Conservation (phyloP, 768 basidiomycete genomes). For the Suillus ampliporus region DNA sequence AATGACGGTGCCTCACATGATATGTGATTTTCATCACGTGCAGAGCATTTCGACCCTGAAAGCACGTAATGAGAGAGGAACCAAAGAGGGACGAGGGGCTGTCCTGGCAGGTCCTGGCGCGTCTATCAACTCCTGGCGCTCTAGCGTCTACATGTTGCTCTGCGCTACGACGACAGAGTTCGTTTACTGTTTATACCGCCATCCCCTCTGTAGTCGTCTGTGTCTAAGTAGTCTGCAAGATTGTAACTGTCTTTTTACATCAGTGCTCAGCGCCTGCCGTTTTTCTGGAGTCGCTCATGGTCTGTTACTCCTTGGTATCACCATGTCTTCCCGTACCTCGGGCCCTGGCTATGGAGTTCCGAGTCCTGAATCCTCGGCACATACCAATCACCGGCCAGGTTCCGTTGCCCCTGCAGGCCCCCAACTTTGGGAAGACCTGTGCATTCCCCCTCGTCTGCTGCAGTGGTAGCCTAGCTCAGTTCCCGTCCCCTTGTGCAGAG, state of each 20-base stretch:
- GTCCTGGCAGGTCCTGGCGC: not conserved
- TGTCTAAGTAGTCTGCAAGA: not conserved
- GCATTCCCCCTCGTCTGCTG: not conserved
- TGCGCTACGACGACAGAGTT: not conserved
- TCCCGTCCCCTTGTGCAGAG: not conserved
- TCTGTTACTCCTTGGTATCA: not conserved
- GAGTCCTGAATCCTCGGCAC: not conserved
- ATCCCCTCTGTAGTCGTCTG: not conserved
- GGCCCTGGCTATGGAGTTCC: too few species aligned
- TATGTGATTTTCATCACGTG: slow-evolving; percentile 18
- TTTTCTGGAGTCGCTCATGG: not conserved
- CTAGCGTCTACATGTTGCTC: too few species aligned
- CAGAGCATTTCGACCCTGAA: not conserved
- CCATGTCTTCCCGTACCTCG: not conserved
- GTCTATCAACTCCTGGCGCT: too few species aligned
- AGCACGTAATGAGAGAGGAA: not conserved
- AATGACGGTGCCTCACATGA: not conserved
- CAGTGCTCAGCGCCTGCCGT: not conserved
- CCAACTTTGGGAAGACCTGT: not conserved
- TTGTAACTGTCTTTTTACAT: too few species aligned
- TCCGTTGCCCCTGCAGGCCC: not conserved
- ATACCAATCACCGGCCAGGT: not conserved
- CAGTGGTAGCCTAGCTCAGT: too few species aligned
- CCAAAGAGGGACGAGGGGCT: not conserved
- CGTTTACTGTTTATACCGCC: too few species aligned